Base-by-base conservation (phyloP, 1,139 yeast genomes). In the Candida sanyaensis region DNA sequence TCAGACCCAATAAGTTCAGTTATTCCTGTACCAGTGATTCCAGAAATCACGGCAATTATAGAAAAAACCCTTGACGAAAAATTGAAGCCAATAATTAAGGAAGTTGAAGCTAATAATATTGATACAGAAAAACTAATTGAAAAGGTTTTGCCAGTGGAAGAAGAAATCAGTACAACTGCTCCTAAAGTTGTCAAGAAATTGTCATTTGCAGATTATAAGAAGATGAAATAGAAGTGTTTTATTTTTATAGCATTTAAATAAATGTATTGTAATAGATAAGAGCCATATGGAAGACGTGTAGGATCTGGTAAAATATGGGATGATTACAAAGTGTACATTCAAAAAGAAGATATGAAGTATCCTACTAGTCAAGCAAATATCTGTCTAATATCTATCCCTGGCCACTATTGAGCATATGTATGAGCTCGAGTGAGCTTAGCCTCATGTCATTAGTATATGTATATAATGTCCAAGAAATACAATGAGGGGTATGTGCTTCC, bases 151-250 rank as follows among this genome's bases (percentile, higher is more conserved):
- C 30, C 24, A 28, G 49, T 41, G 7, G 27, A 34, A 28, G 44
- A 53, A n/a, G 58, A 51, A n/a, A 44, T 46, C 3, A 38, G 46
- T 2, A 53, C 52, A 9, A 54, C 62, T 5, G 63, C 63, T 37
- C 67, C 55, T 36, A 65, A 59, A 55, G 64, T 71, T 8, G 80
- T 77, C 54, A 88, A 88, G 71, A 87, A 88, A 64, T 69, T 88
- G 51, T 86, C 92, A 32, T 84, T 89, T 66, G 96, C 96, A 1
- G 96, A 88, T 61, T 88, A 88, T 64, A 84, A 84, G 63, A 85
- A 82, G 70, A 86, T 84, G 65, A 83, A 78, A 75, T 81, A 79
- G 57, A 71, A 55, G 43, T 10, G 13, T 30, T 17, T 27, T 6
- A 11, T 6, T 34, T 24, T 12, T 13, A 7, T 38, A 17, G 26